phyloP scores from a whole-genome alignment of 176 grass and related monocot genomes.

The Triticum dicoccoides region DNA sequence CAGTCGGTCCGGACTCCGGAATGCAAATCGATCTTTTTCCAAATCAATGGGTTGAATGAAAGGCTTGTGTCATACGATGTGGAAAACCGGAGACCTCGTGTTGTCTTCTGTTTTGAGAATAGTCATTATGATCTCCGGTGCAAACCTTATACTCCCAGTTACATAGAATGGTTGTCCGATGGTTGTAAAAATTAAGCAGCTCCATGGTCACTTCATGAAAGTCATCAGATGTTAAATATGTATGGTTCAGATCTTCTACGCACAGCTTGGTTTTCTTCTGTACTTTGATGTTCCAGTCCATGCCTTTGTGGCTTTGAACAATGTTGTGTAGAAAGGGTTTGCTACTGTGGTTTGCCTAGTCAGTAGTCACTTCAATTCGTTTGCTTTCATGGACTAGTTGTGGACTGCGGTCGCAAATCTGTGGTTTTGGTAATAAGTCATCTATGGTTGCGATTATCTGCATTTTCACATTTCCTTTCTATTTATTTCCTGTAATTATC shows the following conservation, averaged over 20 bases:
- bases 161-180: background rate
- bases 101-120: background rate
- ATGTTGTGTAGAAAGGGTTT: background rate
- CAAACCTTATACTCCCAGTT: slow-evolving; percentile 3
- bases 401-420: background rate
- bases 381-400: background rate
- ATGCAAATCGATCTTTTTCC: background rate
- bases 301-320: background rate
- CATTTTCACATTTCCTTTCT: no score
- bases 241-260: background rate
- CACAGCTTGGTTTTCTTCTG: background rate
- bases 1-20: background rate
- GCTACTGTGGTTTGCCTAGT: background rate
- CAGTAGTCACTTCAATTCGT: background rate
- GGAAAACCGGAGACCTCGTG: background rate
- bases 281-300: background rate
- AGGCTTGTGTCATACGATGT: background rate
- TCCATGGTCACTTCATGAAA: background rate
- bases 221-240: background rate
- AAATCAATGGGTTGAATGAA: background rate
- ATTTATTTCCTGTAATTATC: no score
- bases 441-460: background rate
- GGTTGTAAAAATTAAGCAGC: background rate
- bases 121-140: background rate
- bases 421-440: background rate